phyloP scores from a whole-genome alignment of 2,329 filamentous ascomycete species.

The Neofusicoccum cordaticola region DNA sequence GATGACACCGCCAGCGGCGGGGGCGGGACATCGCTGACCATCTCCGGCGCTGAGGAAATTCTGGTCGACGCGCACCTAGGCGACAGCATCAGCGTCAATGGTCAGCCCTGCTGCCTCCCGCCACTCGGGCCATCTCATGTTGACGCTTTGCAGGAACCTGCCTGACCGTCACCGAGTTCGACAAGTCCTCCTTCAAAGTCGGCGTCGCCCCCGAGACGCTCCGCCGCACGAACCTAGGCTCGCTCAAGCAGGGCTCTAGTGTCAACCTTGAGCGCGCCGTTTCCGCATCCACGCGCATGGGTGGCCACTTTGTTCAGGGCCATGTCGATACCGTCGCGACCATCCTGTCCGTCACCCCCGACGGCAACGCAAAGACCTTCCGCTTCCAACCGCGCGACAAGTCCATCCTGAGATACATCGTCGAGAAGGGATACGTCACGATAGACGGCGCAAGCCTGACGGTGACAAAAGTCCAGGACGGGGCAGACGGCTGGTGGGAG shows the following conservation, averaged over 20 bases:
- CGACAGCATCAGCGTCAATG: constrained; percentile 94
- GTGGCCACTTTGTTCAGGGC: constrained; percentile 96
- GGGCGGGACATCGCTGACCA: constrained; percentile 86
- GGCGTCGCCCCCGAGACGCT: constrained; percentile 94
- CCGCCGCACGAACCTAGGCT: constrained; percentile 90
- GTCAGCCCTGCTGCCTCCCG: constrained; percentile 35
- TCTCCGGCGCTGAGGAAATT: constrained; percentile 71
- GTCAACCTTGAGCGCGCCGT: constrained; percentile 97
- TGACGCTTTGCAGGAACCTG: constrained; percentile 60
- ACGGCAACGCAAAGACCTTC: constrained; percentile 89
- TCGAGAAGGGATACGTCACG: constrained; percentile 94
- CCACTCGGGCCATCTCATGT: neutral
- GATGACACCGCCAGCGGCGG: constrained; percentile 68
- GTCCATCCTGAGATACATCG: constrained; percentile 76
- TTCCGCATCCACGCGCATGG: constrained; percentile 88
- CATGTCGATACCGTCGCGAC: constrained; percentile 89
- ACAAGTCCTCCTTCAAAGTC: constrained; percentile 70
- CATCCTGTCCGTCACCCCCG: constrained; percentile 68
- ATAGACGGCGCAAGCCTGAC: constrained; percentile 94
- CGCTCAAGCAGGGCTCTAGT: constrained; percentile 59
- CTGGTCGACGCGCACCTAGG: constrained; percentile 81
- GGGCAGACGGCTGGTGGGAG: constrained; percentile 78
- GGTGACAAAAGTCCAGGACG: constrained; percentile 80
- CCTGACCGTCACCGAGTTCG: constrained; percentile 81
- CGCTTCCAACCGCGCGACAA: constrained; percentile 70